Evolutionary conservation across 2,329 filamentous ascomycete species (phyloP).

Genomic region (Epichloe scottii): DNA sequence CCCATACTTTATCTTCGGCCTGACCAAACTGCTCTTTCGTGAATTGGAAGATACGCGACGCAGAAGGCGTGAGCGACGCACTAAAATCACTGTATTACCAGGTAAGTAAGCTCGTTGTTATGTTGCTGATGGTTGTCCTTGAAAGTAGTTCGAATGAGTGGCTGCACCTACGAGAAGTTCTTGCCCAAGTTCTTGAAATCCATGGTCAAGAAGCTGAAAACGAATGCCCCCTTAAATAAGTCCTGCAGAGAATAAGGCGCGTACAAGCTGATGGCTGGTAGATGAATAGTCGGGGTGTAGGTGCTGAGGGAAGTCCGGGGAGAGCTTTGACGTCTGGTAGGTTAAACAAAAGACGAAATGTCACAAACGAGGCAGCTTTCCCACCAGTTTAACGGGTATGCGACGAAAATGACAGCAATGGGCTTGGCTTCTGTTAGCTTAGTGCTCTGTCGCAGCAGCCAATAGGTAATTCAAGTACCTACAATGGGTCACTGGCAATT

Average conservation of each 20-base stretch:
- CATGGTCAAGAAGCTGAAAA: slow-evolving; percentile 24
- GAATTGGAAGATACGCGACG: slow-evolving; percentile 89
- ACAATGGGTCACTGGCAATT: too few relatives aligned
- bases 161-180: slow-evolving; percentile 36
- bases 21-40: slow-evolving; percentile 96
- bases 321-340: neutral
- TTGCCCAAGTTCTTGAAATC: slow-evolving; percentile 49
- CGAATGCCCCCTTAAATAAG: too few relatives aligned
- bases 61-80: slow-evolving; percentile 81
- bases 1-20: slow-evolving; percentile 73
- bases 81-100: slow-evolving; percentile 42
- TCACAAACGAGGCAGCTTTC: too few relatives aligned
- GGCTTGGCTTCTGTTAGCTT: too few relatives aligned
- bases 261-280: neutral
- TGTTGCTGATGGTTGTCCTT: neutral
- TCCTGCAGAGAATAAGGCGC: neutral
- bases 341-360: too few relatives aligned
- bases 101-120: slow-evolving; percentile 10
- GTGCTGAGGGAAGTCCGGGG: neutral
- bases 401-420: too few relatives aligned
- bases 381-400: too few relatives aligned
- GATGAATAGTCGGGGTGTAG: neutral
- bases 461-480: too few relatives aligned
- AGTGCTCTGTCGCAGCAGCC: too few relatives aligned
- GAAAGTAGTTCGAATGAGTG: neutral